A percentile compares a stretch with the other conserved stretches of the same genome.
These are phyloP conservation scores for Silybum marianum DNA, from an alignment of 129 eudicot genomes.

Conservation along the genomic window DNA sequence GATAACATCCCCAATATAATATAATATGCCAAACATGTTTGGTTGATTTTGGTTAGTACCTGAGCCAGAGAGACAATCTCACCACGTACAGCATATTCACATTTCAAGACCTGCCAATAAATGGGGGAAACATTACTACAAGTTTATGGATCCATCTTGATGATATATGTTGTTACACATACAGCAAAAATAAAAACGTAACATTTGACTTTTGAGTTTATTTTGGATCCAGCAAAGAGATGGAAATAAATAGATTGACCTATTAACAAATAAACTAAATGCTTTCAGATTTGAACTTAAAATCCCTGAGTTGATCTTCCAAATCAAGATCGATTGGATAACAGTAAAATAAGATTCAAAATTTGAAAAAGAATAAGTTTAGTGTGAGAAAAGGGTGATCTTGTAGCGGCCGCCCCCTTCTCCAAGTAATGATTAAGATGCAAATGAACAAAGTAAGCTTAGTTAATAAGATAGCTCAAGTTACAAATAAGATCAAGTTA, in stretches of 20 bases:
- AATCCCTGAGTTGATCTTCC: not conserved
- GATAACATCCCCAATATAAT: not conserved
- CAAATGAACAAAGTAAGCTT: not conserved
- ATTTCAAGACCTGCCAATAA: conserved; percentile 74
- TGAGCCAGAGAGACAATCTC: conserved; percentile 90
- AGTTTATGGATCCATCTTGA: not conserved
- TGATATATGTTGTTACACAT: not conserved
- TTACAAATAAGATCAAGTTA: not conserved
- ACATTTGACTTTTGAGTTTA: not conserved
- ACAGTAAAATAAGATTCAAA: not conserved
- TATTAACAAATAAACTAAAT: not conserved
- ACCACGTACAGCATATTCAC: conserved; percentile 99
- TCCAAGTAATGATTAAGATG: not conserved
- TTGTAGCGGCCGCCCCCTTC: not conserved
- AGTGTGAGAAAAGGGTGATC: not conserved
- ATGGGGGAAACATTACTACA: conserved; percentile 11
- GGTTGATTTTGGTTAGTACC: conserved; percentile 39
- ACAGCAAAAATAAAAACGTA: not conserved
- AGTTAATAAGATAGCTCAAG: conserved; percentile 5
- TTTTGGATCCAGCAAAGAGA: not conserved
- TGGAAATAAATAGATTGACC: not conserved
- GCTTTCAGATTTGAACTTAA: not conserved
- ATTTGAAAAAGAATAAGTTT: not conserved
- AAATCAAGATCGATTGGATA: not conserved
- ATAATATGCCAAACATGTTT: not conserved